Evolutionary conservation across 2,329 filamentous ascomycete species (phyloP).

Genomic region (Aspergillus sp.): DNA sequence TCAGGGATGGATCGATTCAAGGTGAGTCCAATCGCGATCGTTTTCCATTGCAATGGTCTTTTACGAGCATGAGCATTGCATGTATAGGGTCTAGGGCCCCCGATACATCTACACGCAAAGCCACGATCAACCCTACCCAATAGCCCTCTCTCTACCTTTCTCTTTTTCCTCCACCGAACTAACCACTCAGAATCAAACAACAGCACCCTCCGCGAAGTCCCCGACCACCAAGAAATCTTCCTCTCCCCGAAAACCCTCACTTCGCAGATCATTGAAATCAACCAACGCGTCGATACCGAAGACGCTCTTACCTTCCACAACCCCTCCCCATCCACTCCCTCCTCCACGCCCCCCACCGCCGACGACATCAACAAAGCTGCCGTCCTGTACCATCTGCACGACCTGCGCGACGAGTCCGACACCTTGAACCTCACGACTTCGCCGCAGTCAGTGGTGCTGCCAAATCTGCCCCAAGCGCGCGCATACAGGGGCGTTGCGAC

Average conservation of each 20-base stretch:
- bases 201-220: conserved; percentile 39
- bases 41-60: not conserved
- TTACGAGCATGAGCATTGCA: not conserved
- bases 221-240: conserved; percentile 81
- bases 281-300: conserved; percentile 65
- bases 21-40: conserved; percentile 23
- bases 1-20: conserved; percentile 37
- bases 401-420: conserved; percentile 65
- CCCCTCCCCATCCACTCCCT: conserved; percentile 17
- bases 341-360: conserved; percentile 46
- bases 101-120: not conserved
- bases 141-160: no score
- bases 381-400: conserved; percentile 55
- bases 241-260: conserved; percentile 81
- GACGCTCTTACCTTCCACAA: conserved; percentile 21
- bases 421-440: conserved; percentile 67
- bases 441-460: conserved; percentile 58
- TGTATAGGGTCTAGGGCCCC: no score
- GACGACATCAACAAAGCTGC: conserved; percentile 57
- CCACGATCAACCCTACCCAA: not conserved
- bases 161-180: not conserved
- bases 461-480: conserved; percentile 26
- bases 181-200: not conserved
- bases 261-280: conserved; percentile 86
- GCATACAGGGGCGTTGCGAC: conserved; percentile 31